Base-by-base conservation (phyloP, 805 yeast genomes). In the Candida oleophila region DNA sequence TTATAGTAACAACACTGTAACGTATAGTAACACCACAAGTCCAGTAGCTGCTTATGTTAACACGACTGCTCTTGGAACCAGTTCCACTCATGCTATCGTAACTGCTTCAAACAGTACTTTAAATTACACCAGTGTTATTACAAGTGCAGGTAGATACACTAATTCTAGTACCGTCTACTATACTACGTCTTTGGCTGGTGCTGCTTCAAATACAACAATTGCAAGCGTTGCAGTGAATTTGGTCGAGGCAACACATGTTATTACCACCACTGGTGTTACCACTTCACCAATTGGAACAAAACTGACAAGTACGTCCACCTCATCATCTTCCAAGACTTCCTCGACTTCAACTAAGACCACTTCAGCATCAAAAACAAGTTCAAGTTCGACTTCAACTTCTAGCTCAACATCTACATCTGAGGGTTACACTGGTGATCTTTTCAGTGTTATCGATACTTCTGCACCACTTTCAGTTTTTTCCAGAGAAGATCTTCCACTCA, bases 401-500 rank as follows among this genome's bases (percentile, higher is more conserved):
- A 20, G 40, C 12, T 30, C 47, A 11, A 4, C 28, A 14, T 20
- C 43, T n/a, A 34, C 32, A 8, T 19, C 46, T 5, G 55, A 47
- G 15, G 45, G 43, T 42, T 55, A 56, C 49, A 46, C 64, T 11
- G 68, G 69, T 28, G 73, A 77, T 50, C 64, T 84, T n/a, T 82
- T 83, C 60, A 50, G 59, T 14, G 69, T 75, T 2, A 68, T 83
- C 45, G 70, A 72, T 38, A 76, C 51, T 1, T 43, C 45, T 16
- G 47, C 43, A 2, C 66, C 67, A 34, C 54, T 72, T 5, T 46
- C 69, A 0, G 69, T 77, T 42, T 82, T 82, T 64, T 50, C 71
- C 3, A 68, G 77, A 44, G 71, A 71, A 35, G 69, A 61, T 3
- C 69, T 78, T 38, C 77, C 77, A 11, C 60, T 80, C 46, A 53